Evolutionary conservation across 1,284 basidiomycete species (phyloP), one percentile per base, ranked within the genome.

Genomic region (Tylopilus sp.): DNA sequence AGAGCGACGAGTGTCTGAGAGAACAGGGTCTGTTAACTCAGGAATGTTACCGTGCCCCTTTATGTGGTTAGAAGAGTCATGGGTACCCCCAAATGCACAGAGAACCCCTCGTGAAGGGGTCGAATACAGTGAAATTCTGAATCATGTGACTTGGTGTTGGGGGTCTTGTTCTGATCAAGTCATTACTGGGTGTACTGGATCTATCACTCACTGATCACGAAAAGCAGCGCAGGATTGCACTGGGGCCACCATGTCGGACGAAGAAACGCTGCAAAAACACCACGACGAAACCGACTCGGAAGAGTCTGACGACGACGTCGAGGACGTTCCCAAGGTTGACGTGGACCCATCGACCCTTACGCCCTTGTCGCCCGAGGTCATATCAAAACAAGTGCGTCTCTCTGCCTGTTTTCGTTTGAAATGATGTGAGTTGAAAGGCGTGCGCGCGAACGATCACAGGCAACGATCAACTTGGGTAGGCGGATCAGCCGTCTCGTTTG

Each of bases 281-380:
- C 74, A 77, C 57, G 82, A 85, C 17, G 83, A 84, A 21, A 83
- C 81, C 2, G 85, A 83, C 14, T 85, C 82, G 14, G 84, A 85
- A 52, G 77, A 82, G 36, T 82, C 81, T 40, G 83, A 83, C 44
- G 83, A 82, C 43, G 72, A 69, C 7, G 67, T 72, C 31, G 80
- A 83, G 39, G 68, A 67, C n/a, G 55, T 84, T 58, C 78, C 81
- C 31, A 73, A 77, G 52, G 67, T 92, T 59, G 77, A 90, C 21
- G 71, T 94, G 62, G 91, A 94, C 74, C 72, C 79, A 10, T 77
- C 87, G 50, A 89, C 82, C 68, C 79, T 99, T 60, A 91, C 90
- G 44, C 91, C 95, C 44, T 78, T 98, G 50, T 91, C 88, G 42
- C 95, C 93, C 18, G 91, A 97, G 71, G 95, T 99, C 63, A 98